Percentiles rank a stretch among this genome's conserved stretches.
These are phyloP conservation scores for Gracilaria caudata DNA, from an alignment of 23 red algal species.

Conservation along the genomic window DNA sequence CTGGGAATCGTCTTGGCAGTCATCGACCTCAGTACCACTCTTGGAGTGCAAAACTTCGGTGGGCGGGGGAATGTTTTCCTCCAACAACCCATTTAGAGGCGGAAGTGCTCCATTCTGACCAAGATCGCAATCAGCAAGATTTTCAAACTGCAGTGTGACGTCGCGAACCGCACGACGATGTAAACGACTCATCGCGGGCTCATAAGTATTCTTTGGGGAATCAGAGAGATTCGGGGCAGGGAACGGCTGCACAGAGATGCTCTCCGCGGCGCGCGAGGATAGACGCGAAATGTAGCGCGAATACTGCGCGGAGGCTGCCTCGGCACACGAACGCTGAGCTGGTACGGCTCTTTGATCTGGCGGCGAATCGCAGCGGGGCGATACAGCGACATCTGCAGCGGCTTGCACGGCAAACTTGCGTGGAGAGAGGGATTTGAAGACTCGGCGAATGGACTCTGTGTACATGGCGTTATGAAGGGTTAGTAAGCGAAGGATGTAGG, in stretches of 20 bases:
- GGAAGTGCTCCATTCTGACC: not conserved
- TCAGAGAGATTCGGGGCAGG: not conserved
- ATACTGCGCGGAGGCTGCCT: slow-evolving; percentile 27
- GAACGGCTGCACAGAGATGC: not conserved
- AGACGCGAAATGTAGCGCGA: slow-evolving; percentile 16
- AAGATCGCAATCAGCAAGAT: not conserved
- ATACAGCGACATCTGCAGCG: not conserved
- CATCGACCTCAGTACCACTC: not conserved
- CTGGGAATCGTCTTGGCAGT: not conserved
- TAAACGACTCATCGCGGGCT: slow-evolving; percentile 22
- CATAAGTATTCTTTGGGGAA: slow-evolving; percentile 9
- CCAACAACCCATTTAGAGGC: slow-evolving; percentile 24
- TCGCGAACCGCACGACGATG: slow-evolving; percentile 49
- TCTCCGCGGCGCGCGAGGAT: slow-evolving; percentile 5
- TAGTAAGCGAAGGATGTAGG: not conserved
- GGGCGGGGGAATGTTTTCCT: slow-evolving; percentile 24
- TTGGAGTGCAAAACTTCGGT: not conserved
- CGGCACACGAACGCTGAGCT: not conserved
- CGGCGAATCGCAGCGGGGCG: not conserved
- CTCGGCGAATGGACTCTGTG: slow-evolving; percentile 42
- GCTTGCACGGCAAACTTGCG: slow-evolving; percentile 20
- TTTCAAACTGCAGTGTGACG: slow-evolving; percentile 32
- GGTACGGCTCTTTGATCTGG: not conserved
- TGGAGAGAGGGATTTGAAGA: slow-evolving; percentile 58
- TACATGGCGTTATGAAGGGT: slow-evolving; percentile 15